Evolutionary conservation across 2,329 filamentous ascomycete species (phyloP).

Genomic region (Penicillium sp.): DNA sequence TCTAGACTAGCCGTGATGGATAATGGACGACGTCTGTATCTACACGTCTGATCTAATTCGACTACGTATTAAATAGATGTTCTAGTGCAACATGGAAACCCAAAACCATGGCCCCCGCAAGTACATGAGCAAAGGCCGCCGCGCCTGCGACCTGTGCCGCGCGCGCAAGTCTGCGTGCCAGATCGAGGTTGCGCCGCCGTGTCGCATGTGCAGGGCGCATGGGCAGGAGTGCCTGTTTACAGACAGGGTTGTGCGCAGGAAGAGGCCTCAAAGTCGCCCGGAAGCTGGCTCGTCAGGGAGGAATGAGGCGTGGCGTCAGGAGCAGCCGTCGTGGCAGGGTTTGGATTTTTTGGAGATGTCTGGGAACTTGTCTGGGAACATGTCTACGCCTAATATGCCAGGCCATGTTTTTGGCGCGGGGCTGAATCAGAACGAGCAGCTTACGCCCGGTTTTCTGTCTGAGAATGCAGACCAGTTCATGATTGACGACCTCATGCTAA

Average conservation of each 20-base stretch:
- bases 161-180: slow-evolving; percentile 10
- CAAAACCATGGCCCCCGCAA: neutral
- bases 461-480: slow-evolving; percentile 5
- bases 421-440: neutral
- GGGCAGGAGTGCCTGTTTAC: slow-evolving; percentile 6
- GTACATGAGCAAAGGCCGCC: slow-evolving; percentile 10
- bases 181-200: slow-evolving; percentile 8
- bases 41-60: too few relatives aligned
- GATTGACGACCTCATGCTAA: slow-evolving; percentile 8
- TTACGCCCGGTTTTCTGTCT: neutral
- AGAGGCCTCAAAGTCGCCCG: too few relatives aligned
- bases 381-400: neutral
- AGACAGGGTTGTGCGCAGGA: slow-evolving; percentile 5
- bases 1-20: too few relatives aligned
- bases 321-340: slow-evolving; percentile 8
- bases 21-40: too few relatives aligned
- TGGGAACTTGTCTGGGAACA: too few relatives aligned
- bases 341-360: slow-evolving; percentile 6
- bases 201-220: slow-evolving; percentile 11
- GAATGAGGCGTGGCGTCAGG: too few relatives aligned
- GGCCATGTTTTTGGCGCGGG: neutral
- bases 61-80: too few relatives aligned
- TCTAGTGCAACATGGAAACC: too few relatives aligned
- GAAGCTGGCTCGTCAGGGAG: too few relatives aligned
- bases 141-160: slow-evolving; percentile 10